phyloP scores from a whole-genome alignment of 2,329 filamentous ascomycete species.

The Alternaria sp. region DNA sequence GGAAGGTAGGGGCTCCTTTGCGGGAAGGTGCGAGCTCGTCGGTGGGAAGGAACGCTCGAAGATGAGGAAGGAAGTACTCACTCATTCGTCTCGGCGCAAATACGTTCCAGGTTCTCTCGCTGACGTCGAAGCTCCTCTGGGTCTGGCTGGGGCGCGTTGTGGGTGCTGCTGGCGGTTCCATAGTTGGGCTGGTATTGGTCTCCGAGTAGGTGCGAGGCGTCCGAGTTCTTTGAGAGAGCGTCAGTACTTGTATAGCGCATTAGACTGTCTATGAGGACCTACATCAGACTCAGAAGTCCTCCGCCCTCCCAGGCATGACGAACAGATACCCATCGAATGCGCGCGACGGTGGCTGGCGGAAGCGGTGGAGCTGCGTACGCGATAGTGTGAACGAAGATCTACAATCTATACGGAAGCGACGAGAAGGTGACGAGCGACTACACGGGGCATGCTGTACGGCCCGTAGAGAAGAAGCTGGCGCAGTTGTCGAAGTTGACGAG shows the following conservation, averaged over 20 bases:
- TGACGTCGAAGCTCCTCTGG: constrained; percentile 57
- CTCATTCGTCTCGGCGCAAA: constrained; percentile 58
- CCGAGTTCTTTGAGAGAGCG: constrained; percentile 46
- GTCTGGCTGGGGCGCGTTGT: constrained; percentile 51
- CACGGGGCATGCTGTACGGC: constrained; percentile 18
- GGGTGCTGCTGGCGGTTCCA: constrained; percentile 48
- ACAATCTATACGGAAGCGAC: constrained; percentile 1
- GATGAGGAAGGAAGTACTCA: constrained; percentile 29
- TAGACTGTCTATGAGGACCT: constrained; percentile 24
- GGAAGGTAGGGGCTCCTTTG: background rate
- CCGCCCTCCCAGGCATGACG: constrained; percentile 56
- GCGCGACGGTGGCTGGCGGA: background rate
- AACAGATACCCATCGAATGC: constrained; percentile 56
- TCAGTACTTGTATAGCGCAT: constrained; percentile 25
- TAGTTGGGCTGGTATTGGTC: constrained; percentile 54
- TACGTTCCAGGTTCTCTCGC: constrained; percentile 56
- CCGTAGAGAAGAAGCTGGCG: constrained; percentile 21
- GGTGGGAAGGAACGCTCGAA: constrained; percentile 1
- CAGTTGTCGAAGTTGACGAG: background rate
- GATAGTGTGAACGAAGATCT: background rate
- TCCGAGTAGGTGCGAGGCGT: constrained; percentile 55
- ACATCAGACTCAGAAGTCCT: constrained; percentile 54
- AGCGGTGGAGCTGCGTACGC: background rate
- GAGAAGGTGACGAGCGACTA: constrained; percentile 11
- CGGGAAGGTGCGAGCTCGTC: background rate